Conservation (phyloP, 148 eudicot species). For the Nepenthes gracilis region DNA sequence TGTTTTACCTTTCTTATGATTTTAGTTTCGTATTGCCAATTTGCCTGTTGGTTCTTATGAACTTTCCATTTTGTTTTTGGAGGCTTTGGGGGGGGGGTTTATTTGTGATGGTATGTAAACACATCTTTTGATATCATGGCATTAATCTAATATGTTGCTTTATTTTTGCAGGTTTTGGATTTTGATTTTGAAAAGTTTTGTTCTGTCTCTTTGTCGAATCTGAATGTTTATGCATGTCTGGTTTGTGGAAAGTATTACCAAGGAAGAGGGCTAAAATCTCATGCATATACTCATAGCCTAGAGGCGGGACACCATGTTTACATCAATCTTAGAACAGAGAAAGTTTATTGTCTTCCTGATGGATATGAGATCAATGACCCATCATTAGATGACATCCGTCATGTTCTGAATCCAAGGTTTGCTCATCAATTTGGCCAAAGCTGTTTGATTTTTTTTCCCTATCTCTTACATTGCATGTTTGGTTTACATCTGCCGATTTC, state of each 20-base stretch:
- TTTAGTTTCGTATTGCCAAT: no score
- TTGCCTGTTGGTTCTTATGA: no score
- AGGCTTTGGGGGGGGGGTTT: no score
- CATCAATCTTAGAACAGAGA: constrained; percentile 79
- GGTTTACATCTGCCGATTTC: background rate
- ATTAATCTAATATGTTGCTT: background rate
- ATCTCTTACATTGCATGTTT: background rate
- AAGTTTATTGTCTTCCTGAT: constrained; percentile 94
- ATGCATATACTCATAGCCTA: constrained; percentile 89
- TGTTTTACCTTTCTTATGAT: no score
- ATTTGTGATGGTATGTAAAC: no score
- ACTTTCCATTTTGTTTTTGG: no score
- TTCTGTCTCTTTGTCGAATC: constrained; percentile 80
- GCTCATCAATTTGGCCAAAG: constrained; percentile 5
- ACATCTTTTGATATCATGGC: no score
- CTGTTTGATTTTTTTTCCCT: background rate
- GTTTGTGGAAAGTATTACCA: constrained; percentile 94
- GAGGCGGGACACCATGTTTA: constrained; percentile 95
- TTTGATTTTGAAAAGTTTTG: constrained; percentile 96
- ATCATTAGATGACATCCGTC: constrained; percentile 81
- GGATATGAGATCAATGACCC: constrained; percentile 92
- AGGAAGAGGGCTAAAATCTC: constrained; percentile 88
- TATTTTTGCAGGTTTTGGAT: constrained; percentile 67
- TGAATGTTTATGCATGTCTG: constrained; percentile 92
- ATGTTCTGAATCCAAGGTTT: constrained; percentile 88